Evolutionary conservation across 805 yeast genomes (phyloP), one percentile per base, ranked within the genome.

Genomic region (Middelhovenomyces tepae): DNA sequence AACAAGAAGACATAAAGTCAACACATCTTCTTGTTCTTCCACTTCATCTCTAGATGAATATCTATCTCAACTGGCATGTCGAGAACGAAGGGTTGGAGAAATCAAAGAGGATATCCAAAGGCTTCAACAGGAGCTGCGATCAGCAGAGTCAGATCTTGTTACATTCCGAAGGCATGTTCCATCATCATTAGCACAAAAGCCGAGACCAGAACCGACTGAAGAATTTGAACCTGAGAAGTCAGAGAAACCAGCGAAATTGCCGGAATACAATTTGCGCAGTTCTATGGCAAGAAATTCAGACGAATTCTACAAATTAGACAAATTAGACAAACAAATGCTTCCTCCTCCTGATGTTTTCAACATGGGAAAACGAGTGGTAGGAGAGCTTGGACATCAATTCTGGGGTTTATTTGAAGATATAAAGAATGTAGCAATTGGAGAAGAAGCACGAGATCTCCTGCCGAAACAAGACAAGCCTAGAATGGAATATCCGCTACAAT

Each of bases 71-170:
- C 49, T 62, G 21, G 67, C 67, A 1, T 45, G 54, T 17, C 54
- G 56, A 35, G 64, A 62, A 39, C 50, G 64, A 2, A 51, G 50
- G 3, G 61, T 62, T 7, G 50, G 52, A 16, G 64, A 59, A 34
- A 48, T 62, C 20, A 38, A 50, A 13, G 52, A 48, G 29, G 56
- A 48, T 21, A 29, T 52, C 24, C 36, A 37, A 18, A 39, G 48
- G 22, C 40, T 56, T n/a, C 47, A 44, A 30, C 46, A 37, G 18
- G 52, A 54, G 31, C 50, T 62, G 34, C 43, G 45, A 20, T 50
- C 44, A 21, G 65, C 65, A 9, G 65, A 62, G 38, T 37, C 37
- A 5, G 65, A 60, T 8, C 45, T 60, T 29, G 35, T 40, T 11
- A 36, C 36, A 30, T 53, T 51, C 41, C 39, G 48, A 23, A 43